A percentile compares a stretch with the other conserved stretches of the same genome.
Evolutionary conservation across 768 basidiomycete species (phyloP).

Genomic region (Epithele typhae): DNA sequence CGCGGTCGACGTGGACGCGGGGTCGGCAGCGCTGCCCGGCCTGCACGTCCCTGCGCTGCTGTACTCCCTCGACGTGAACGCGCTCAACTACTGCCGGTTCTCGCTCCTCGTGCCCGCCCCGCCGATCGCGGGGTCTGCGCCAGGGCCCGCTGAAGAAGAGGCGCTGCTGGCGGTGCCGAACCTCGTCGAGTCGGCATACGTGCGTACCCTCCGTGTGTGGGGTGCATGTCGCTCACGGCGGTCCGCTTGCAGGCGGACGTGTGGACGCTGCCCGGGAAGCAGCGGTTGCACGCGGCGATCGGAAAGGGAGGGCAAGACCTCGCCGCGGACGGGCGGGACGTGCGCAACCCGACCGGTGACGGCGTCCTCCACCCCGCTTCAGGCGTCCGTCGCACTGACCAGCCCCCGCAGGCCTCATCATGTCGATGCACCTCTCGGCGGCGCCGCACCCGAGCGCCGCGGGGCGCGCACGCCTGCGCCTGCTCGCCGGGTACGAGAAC

Average conservation of each 20-base stretch:
- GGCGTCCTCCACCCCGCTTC: neutral
- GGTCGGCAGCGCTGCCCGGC: constrained; percentile 49
- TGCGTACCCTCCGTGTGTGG: too few species aligned
- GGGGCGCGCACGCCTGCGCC: constrained; percentile 39
- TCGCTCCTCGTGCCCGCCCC: constrained; percentile 46
- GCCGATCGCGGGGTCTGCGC: constrained; percentile 13
- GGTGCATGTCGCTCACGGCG: too few species aligned
- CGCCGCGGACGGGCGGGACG: constrained; percentile 42
- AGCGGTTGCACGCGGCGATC: constrained; percentile 80
- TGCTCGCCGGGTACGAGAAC: constrained; percentile 81
- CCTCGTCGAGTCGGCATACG: constrained; percentile 81
- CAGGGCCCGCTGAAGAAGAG: constrained; percentile 9
- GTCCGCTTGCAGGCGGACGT: constrained; percentile 89
- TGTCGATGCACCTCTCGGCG: constrained; percentile 72
- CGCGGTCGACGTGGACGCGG: constrained; percentile 39
- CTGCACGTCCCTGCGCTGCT: constrained; percentile 46
- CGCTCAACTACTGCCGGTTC: constrained; percentile 92
- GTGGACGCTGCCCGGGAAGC: constrained; percentile 67
- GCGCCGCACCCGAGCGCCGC: constrained; percentile 29
- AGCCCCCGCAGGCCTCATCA: constrained; percentile 74
- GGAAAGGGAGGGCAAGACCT: constrained; percentile 45
- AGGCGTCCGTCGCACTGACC: neutral
- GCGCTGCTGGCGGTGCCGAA: constrained; percentile 82
- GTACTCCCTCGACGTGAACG: constrained; percentile 84
- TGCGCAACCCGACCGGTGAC: constrained; percentile 50